These are phyloP conservation scores for Kodamaea leandrae DNA, from an alignment of 805 yeast species.

Conservation along the genomic window DNA sequence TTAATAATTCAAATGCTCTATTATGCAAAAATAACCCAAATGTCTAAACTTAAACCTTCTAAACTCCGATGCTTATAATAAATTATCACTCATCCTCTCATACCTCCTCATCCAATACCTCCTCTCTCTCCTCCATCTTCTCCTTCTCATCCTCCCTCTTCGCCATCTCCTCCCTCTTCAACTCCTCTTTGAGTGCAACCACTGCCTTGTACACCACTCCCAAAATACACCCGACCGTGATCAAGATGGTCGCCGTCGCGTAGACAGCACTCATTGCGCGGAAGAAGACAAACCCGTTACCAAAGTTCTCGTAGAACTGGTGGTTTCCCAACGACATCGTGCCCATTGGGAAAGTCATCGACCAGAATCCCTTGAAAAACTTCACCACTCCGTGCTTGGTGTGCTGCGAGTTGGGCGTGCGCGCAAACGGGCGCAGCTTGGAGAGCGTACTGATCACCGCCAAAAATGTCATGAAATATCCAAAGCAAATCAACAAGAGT, in stretches of 20 bases:
- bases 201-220: conserved; percentile 24
- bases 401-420: conserved; percentile 23
- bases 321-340: conserved; percentile 59
- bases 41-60: too few species aligned
- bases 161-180: neutral
- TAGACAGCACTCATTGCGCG: conserved; percentile 62
- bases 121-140: neutral
- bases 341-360: conserved; percentile 87
- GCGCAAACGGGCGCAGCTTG: conserved; percentile 39
- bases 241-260: conserved; percentile 48
- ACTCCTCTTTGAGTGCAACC: neutral
- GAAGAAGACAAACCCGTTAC: conserved; percentile 50
- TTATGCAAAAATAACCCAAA: too few species aligned
- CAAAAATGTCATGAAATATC: conserved; percentile 47
- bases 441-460: conserved; percentile 41
- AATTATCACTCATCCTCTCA: neutral
- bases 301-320: conserved; percentile 38
- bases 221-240: conserved; percentile 34
- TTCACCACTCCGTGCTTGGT: conserved; percentile 18
- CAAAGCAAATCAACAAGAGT: conserved; percentile 53
- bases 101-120: neutral
- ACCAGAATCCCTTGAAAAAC: conserved; percentile 52
- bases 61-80: too few species aligned
- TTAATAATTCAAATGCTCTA: too few species aligned
- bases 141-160: neutral